Percentiles rank a stretch among this genome's conserved stretches.
phyloP scores from a whole-genome alignment of 257 asterid genomes.

The Coffea canephora region DNA sequence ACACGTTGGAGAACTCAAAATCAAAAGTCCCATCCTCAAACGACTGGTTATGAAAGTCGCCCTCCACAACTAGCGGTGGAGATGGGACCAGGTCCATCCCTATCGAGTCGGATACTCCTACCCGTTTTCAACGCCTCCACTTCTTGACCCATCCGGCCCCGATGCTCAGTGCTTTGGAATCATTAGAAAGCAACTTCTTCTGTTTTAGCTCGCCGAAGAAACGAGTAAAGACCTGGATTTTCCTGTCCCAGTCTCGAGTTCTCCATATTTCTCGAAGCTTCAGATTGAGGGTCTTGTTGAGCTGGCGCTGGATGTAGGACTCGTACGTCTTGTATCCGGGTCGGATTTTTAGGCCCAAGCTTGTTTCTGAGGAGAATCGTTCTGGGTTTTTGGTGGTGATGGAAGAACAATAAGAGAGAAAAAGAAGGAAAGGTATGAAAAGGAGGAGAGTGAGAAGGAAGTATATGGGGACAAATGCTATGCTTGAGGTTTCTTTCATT shows the following conservation, averaged over 20 bases:
- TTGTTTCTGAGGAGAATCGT: not conserved
- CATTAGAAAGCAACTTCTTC: constrained; percentile 35
- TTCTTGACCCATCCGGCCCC: constrained; percentile 97
- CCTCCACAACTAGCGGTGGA: constrained; percentile 84
- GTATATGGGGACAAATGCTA: too few relatives aligned
- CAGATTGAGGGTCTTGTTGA: constrained; percentile 89
- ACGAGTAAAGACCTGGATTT: constrained; percentile 57
- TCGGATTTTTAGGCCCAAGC: constrained; percentile 67
- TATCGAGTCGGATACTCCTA: constrained; percentile 63
- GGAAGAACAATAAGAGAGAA: too few relatives aligned
- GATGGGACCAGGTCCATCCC: constrained; percentile 89
- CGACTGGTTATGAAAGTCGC: constrained; percentile 89
- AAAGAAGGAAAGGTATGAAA: too few relatives aligned
- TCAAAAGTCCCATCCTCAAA: constrained; percentile 60
- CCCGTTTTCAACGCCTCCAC: constrained; percentile 73
- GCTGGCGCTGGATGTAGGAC: constrained; percentile 67
- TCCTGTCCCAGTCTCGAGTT: constrained; percentile 90
- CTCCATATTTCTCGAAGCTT: constrained; percentile 78
- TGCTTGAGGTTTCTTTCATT: too few relatives aligned
- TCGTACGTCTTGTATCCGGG: constrained; percentile 84
- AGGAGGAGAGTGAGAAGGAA: too few relatives aligned
- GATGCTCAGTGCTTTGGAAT: constrained; percentile 61
- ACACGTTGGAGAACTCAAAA: constrained; percentile 88
- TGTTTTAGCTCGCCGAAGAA: constrained; percentile 55
- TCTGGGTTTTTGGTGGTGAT: too few relatives aligned